Conservation (phyloP, 2,329 filamentous ascomycete genomes). For the Arthrinium phaeospermum region DNA sequence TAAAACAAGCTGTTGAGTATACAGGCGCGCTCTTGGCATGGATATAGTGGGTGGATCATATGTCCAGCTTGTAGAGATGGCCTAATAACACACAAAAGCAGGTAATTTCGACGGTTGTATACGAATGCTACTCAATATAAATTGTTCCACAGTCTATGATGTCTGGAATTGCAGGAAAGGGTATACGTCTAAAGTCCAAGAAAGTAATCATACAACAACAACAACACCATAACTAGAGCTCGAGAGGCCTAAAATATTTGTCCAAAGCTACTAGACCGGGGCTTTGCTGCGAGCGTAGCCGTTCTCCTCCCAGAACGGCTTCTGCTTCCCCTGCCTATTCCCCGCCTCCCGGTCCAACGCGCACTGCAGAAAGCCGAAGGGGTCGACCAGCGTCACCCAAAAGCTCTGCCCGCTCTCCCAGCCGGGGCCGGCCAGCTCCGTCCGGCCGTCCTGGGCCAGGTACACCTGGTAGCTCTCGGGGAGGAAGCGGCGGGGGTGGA, state of each 20-base stretch:
- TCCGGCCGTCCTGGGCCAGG: conserved; percentile 45
- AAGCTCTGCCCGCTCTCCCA: conserved; percentile 37
- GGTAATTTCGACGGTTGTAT: not conserved
- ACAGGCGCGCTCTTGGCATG: not conserved
- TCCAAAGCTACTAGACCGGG: not conserved
- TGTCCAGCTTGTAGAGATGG: not conserved
- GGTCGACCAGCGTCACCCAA: conserved; percentile 35
- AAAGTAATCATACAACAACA: not conserved
- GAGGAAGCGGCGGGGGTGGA: conserved; percentile 46
- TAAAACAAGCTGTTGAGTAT: not conserved
- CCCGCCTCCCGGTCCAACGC: conserved; percentile 26
- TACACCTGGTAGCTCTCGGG: conserved; percentile 43
- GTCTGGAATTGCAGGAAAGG: not conserved
- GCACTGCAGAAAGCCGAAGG: conserved; percentile 33
- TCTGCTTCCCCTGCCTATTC: conserved; percentile 25
- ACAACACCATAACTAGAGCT: not conserved
- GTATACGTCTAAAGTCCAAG: not conserved
- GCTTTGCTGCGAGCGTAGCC: not conserved
- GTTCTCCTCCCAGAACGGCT: conserved; percentile 21
- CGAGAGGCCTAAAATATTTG: not conserved
- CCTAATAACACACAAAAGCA: not conserved
- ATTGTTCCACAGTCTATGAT: not conserved
- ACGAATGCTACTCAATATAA: not conserved
- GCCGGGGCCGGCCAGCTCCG: conserved; percentile 39
- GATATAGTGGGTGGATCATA: not conserved